A percentile compares a stretch with the other conserved stretches of the same genome.
Conservation (phyloP, 2,329 filamentous ascomycete genomes). For the Madurella fahalii region DNA sequence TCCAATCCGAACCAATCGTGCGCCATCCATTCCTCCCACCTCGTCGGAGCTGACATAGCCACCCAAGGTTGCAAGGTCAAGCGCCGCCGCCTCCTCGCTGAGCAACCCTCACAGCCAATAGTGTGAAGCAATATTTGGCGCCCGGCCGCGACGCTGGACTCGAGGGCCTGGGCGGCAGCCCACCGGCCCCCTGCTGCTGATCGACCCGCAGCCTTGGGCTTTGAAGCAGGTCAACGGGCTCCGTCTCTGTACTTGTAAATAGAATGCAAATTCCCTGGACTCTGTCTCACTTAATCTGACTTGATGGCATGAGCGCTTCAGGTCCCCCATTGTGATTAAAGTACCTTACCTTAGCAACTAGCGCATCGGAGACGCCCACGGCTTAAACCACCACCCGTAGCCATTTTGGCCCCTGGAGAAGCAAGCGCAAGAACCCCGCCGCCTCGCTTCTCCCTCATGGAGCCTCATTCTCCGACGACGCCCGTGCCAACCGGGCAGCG, state of each 20-base stretch:
- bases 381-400: no score
- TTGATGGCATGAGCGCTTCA: no score
- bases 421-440: no score
- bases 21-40: background rate
- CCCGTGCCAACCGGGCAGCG: background rate
- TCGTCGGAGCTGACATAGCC: constrained; percentile 2
- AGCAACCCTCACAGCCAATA: constrained; percentile 2
- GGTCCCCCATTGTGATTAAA: no score
- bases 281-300: no score
- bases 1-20: constrained; percentile 1
- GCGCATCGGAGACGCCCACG: no score
- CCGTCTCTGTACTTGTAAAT: background rate
- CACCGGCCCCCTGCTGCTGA: background rate
- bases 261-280: no score
- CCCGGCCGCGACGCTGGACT: background rate
- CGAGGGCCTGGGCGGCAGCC: background rate
- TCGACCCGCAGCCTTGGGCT: background rate
- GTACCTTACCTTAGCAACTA: no score
- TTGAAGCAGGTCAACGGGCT: background rate
- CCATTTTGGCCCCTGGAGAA: no score
- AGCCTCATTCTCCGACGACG: background rate
- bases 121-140: background rate
- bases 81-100: constrained; percentile 9
- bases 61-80: background rate
- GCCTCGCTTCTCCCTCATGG: background rate